phyloP scores from a whole-genome alignment of 305 asterid species.

The Fraxinus platypoda region DNA sequence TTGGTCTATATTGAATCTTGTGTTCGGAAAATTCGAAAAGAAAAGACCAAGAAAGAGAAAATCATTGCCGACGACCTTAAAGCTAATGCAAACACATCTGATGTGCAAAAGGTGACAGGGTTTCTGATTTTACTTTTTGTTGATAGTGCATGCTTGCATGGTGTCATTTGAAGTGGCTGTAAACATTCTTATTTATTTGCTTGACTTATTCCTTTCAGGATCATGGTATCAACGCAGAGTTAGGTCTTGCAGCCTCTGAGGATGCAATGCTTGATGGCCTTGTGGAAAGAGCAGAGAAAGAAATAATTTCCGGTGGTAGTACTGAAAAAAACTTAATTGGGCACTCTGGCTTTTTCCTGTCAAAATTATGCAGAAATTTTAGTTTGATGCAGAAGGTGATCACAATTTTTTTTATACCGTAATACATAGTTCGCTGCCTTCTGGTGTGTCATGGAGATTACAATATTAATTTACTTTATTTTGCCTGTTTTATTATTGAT shows the following conservation, averaged over 20 bases:
- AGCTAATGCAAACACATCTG: slow-evolving; percentile 31
- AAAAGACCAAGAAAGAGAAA: slow-evolving; percentile 67
- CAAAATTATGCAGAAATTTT: slow-evolving; percentile 82
- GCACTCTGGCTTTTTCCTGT: slow-evolving; percentile 62
- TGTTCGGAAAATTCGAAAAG: slow-evolving; percentile 72
- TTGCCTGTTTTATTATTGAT: not conserved
- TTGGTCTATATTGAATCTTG: slow-evolving; percentile 73
- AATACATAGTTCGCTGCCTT: not conserved
- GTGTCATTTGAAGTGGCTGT: slow-evolving; percentile 21
- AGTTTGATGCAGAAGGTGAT: slow-evolving; percentile 88
- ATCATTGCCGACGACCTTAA: slow-evolving; percentile 46
- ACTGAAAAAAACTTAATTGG: slow-evolving; percentile 76
- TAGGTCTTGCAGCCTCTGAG: slow-evolving; percentile 89
- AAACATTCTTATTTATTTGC: slow-evolving; percentile 13
- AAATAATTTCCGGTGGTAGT: slow-evolving; percentile 67
- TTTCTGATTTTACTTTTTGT: slow-evolving; percentile 5
- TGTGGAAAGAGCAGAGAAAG: slow-evolving; percentile 85
- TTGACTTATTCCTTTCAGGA: slow-evolving; percentile 48
- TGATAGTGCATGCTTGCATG: slow-evolving; percentile 14
- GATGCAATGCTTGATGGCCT: slow-evolving; percentile 85
- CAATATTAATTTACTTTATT: not conserved
- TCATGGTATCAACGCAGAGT: slow-evolving; percentile 69
- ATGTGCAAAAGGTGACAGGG: slow-evolving; percentile 40
- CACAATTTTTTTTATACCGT: slow-evolving; percentile 14
- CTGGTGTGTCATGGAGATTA: slow-evolving; percentile 4